Evolutionary conservation across 495 filamentous ascomycete species (phyloP).

Genomic region (Aspergillus biplanus): DNA sequence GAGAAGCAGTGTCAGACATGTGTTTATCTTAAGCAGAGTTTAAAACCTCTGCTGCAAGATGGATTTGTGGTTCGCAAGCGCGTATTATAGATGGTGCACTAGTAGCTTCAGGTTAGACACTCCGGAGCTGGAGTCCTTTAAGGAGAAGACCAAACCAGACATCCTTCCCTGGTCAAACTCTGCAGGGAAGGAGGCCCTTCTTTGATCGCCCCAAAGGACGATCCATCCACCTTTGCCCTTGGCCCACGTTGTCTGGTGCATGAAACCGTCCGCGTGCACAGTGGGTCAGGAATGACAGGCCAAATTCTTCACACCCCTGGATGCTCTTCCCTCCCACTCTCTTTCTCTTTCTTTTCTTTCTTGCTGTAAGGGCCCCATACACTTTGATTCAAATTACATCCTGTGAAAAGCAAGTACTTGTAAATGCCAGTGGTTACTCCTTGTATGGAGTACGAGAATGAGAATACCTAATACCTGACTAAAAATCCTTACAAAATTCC

Average conservation of each 20-base stretch:
- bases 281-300: conserved; percentile 50
- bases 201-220: conserved; percentile 33
- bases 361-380: conserved; percentile 10
- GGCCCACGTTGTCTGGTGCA: conserved; percentile 52
- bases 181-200: conserved; percentile 27
- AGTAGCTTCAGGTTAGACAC: not conserved
- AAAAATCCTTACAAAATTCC: conserved; percentile 12
- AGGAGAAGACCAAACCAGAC: conserved; percentile 1
- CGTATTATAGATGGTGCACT: not conserved
- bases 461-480: conserved; percentile 14
- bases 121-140: not conserved
- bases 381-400: conserved; percentile 3
- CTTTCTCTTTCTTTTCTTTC: conserved; percentile 21
- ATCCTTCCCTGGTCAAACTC: conserved; percentile 23
- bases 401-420: not conserved
- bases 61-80: too few species aligned
- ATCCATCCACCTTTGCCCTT: conserved; percentile 37
- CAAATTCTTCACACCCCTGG: conserved; percentile 42
- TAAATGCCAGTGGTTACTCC: conserved; percentile 1
- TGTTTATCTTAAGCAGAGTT: too few species aligned
- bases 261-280: conserved; percentile 50
- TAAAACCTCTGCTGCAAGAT: too few species aligned
- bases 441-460: not conserved
- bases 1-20: too few species aligned
- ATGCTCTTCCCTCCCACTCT: not conserved